Percentiles rank a stretch among this genome's conserved stretches.
These are phyloP conservation scores for Diplodia seriata DNA, from an alignment of 2,329 filamentous ascomycete genomes.

Conservation along the genomic window DNA sequence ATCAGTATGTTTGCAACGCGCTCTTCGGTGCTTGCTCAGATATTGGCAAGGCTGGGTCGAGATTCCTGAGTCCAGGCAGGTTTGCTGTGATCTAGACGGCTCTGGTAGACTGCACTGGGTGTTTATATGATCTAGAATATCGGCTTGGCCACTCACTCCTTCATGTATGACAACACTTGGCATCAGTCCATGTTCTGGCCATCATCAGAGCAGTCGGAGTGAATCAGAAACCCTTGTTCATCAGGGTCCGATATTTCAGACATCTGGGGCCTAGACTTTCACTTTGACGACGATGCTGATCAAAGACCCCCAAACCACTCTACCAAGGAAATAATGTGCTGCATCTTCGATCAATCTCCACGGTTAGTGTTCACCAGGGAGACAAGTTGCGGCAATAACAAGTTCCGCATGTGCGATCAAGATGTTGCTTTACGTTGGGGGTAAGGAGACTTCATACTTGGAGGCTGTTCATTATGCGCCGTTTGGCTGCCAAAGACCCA, in stretches of 20 bases:
- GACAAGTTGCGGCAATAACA: too few relatives aligned
- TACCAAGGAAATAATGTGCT: background rate
- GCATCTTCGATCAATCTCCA: background rate
- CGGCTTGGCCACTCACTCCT: background rate
- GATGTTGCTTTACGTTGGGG: background rate
- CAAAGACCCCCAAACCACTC: too few relatives aligned
- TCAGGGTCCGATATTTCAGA: constrained; percentile 19
- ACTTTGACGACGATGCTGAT: background rate
- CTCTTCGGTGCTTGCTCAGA: background rate
- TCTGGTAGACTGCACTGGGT: background rate
- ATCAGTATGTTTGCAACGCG: constrained; percentile 17
- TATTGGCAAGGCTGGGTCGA: background rate
- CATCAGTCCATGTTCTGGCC: background rate
- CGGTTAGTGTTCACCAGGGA: too few relatives aligned
- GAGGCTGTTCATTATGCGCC: background rate
- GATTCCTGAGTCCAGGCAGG: constrained; percentile 7
- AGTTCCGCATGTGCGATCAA: background rate
- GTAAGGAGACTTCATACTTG: background rate
- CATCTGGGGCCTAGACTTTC: background rate
- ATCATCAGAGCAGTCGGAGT: background rate
- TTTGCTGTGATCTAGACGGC: constrained; percentile 20
- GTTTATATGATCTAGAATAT: constrained; percentile 25
- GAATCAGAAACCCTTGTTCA: constrained; percentile 27
- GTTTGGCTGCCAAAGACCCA: background rate
- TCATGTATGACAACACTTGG: background rate